Evolutionary conservation across 768 basidiomycete species (phyloP), one percentile per base, ranked within the genome.

Genomic region (Hortiboletus flavorubellus): DNA sequence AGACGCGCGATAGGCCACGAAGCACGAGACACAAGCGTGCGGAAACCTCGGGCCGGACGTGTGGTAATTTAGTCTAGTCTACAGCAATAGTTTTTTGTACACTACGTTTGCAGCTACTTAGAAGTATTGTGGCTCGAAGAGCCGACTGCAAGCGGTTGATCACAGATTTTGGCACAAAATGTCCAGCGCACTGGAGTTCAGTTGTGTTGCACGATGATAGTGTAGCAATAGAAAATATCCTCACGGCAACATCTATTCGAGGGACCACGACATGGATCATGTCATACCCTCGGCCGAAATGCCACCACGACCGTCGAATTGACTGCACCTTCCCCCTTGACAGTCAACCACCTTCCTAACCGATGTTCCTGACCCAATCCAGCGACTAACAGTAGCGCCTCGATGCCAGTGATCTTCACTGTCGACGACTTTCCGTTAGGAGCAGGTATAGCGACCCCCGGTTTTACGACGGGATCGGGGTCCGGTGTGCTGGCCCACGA

Each of bases 321-420:
- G 60, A 78, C 76, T 0, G 80, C 84, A 2, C 89, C 88, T 46
- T 76, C 75, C 31, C 84, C 86, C 67, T 88, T 90, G 54, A 90
- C 64, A 46, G 76, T 80, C 65, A 93, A 70, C 96, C 97, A 99
- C 59, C 97, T 78, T 2, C 97, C 96, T 35, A 96, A 69, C 54
- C 91, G 81, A 66, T 88, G 91, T 68, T 99, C 97, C 67, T 94
- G 90, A 2, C 89, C 91, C 16, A 93, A 68, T 10, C 87, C 91
- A 7, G 85, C 93, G 15, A 93, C 82, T 35, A 99, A 68, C 51
- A 95, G 72, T 49, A 82, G 65, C n/a, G 69, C 14, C 42, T 69
- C 64, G 31, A 71, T 61, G 44, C 69, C 61, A 2, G 68, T 64
- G 42, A 63, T 37, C 60, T 63, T 81, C 55, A 57, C 45, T 48